Conservation (phyloP, 1,284 basidiomycete species). For the Ganoderma leucocontextum region DNA sequence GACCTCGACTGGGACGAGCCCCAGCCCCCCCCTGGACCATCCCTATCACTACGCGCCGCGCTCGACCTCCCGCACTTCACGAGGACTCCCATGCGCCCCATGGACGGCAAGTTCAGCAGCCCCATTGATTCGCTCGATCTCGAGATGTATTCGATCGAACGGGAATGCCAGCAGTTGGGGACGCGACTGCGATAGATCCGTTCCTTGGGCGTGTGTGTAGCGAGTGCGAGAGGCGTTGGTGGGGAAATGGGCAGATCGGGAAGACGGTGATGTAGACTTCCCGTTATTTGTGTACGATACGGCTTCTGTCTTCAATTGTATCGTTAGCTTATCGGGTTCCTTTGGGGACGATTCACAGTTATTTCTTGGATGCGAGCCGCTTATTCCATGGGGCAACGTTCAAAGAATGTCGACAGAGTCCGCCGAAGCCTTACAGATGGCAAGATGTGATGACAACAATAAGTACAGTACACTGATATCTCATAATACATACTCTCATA, state of each 20-base stretch:
- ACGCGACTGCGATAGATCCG: slow-evolving; percentile 34
- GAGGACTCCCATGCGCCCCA: background rate
- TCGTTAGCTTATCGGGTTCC: slow-evolving; percentile 27
- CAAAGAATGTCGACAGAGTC: too few relatives aligned
- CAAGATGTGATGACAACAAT: too few relatives aligned
- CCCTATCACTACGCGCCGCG: slow-evolving; percentile 9
- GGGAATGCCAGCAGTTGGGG: slow-evolving; percentile 42
- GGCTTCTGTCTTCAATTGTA: slow-evolving; percentile 19
- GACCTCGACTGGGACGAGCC: slow-evolving; percentile 29
- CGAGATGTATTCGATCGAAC: slow-evolving; percentile 42
- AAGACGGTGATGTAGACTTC: background rate
- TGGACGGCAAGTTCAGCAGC: slow-evolving; percentile 1
- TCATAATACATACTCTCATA: too few relatives aligned
- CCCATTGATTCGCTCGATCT: slow-evolving; percentile 31
- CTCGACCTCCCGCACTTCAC: slow-evolving; percentile 21
- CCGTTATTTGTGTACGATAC: slow-evolving; percentile 1
- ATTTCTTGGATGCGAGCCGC: background rate
- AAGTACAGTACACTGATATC: too few relatives aligned
- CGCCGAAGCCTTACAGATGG: too few relatives aligned
- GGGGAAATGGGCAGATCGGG: background rate
- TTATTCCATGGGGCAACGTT: too few relatives aligned
- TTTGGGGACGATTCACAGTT: background rate
- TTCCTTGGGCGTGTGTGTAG: background rate
- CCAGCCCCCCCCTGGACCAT: background rate
- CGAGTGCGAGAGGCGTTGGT: background rate